These are phyloP conservation scores for Fusarium chuoi DNA, from an alignment of 2,329 filamentous ascomycete species.

Conservation along the genomic window DNA sequence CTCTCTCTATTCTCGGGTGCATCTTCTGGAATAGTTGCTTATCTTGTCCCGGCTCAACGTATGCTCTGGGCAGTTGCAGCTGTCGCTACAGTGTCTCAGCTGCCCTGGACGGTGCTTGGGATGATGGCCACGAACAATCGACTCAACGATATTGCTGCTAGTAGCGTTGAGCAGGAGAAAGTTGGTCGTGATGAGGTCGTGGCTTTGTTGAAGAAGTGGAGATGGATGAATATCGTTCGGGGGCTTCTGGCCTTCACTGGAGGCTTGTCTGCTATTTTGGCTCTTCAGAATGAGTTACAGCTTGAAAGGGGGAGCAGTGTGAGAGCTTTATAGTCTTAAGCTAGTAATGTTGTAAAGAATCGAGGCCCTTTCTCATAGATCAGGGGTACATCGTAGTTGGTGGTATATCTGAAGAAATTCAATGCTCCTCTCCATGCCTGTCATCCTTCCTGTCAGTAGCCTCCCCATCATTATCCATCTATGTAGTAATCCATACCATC, in stretches of 20 bases:
- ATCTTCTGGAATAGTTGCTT: constrained; percentile 26
- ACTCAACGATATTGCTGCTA: constrained; percentile 22
- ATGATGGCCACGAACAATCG: constrained; percentile 34
- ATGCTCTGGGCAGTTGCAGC: constrained; percentile 21
- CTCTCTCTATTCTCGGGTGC: constrained; percentile 20
- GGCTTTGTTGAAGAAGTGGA: constrained; percentile 25
- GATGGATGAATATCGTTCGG: constrained; percentile 35
- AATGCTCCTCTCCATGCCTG: background rate
- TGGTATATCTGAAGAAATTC: constrained; percentile 11
- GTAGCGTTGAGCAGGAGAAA: constrained; percentile 21
- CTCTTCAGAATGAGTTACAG: constrained; percentile 8
- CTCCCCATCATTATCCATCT: background rate
- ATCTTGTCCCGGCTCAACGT: constrained; percentile 27
- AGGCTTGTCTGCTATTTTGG: constrained; percentile 25
- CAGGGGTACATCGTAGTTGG: background rate
- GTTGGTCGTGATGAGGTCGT: constrained; percentile 18
- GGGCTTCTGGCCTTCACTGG: constrained; percentile 27
- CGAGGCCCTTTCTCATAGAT: background rate
- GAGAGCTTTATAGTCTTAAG: background rate
- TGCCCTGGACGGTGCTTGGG: constrained; percentile 27
- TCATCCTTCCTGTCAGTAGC: background rate
- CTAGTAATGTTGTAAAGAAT: background rate
- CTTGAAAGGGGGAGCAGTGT: no score
- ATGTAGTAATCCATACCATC: background rate
- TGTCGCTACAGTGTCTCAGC: constrained; percentile 18